Evolutionary conservation across 2,329 filamentous ascomycete species (phyloP).

Genomic region (Neonectria ditissima): DNA sequence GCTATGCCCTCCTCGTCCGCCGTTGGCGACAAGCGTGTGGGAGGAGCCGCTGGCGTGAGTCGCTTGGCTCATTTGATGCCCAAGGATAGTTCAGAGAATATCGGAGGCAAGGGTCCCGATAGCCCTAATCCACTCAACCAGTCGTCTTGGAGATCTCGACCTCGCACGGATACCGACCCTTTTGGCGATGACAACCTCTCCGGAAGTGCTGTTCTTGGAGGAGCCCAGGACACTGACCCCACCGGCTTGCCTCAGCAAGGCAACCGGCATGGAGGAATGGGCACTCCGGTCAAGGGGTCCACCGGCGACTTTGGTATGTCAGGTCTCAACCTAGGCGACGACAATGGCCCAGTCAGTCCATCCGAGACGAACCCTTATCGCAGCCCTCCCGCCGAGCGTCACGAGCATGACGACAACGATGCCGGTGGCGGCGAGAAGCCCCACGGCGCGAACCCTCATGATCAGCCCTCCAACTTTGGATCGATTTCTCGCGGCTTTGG

Average conservation of each 20-base stretch:
- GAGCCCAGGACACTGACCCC: conserved; percentile 75
- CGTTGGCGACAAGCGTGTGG: conserved; percentile 79
- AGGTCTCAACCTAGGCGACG: conserved; percentile 67
- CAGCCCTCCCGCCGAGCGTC: conserved; percentile 84
- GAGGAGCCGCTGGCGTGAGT: conserved; percentile 78
- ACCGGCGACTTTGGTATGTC: conserved; percentile 73
- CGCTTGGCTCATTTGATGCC: conserved; percentile 87
- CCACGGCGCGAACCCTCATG: conserved; percentile 55
- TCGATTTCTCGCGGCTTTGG: conserved; percentile 64
- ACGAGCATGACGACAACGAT: conserved; percentile 72
- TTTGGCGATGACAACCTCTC: conserved; percentile 76
- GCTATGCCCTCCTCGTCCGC: conserved; percentile 71
- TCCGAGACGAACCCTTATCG: conserved; percentile 97
- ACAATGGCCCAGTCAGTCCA: conserved; percentile 83
- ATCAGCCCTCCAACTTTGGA: conserved; percentile 64
- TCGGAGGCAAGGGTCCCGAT: conserved; percentile 64
- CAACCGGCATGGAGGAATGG: conserved; percentile 57
- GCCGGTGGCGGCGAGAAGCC: conserved; percentile 60
- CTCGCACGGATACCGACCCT: conserved; percentile 79
- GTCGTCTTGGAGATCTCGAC: conserved; percentile 68
- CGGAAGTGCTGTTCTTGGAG: conserved; percentile 80
- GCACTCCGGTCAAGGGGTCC: conserved; percentile 67
- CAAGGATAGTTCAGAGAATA: conserved; percentile 79
- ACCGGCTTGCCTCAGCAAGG: conserved; percentile 42
- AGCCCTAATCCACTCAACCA: conserved; percentile 55